These are phyloP conservation scores for Cadophora sp. DNA, from an alignment of 2,329 filamentous ascomycete species.

Conservation along the genomic window DNA sequence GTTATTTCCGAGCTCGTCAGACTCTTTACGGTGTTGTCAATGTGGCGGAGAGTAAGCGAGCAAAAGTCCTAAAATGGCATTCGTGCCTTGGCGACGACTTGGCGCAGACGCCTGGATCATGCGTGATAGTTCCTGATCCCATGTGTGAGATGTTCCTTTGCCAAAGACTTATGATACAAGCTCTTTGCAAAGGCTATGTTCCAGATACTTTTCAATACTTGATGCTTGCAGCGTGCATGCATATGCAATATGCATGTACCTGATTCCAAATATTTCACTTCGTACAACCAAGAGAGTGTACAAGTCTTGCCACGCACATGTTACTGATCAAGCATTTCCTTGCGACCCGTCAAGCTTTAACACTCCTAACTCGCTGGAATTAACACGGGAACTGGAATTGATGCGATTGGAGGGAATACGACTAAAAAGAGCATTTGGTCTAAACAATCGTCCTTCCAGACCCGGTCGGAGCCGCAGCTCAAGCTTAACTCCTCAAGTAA, in stretches of 20 bases:
- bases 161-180: background rate
- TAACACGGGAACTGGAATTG: background rate
- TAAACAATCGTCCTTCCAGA: background rate
- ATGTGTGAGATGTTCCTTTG: background rate
- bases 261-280: background rate
- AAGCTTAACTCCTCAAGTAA: background rate
- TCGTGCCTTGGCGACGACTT: background rate
- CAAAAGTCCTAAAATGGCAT: background rate
- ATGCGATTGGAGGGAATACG: conserved; percentile 10
- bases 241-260: conserved; percentile 1
- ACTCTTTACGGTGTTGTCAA: background rate
- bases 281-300: background rate
- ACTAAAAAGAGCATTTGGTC: background rate
- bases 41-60: conserved; percentile 6
- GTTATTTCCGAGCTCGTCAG: background rate
- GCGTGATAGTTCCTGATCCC: conserved; percentile 16
- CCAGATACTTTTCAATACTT: background rate
- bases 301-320: background rate
- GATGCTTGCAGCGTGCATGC: background rate
- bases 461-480: background rate
- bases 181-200: background rate
- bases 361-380: background rate
- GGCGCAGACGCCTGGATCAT: background rate
- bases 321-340: background rate
- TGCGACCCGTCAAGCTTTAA: background rate